Conservation (phyloP, 139 green algal genomes). For the Zygnema cylindricum region DNA sequence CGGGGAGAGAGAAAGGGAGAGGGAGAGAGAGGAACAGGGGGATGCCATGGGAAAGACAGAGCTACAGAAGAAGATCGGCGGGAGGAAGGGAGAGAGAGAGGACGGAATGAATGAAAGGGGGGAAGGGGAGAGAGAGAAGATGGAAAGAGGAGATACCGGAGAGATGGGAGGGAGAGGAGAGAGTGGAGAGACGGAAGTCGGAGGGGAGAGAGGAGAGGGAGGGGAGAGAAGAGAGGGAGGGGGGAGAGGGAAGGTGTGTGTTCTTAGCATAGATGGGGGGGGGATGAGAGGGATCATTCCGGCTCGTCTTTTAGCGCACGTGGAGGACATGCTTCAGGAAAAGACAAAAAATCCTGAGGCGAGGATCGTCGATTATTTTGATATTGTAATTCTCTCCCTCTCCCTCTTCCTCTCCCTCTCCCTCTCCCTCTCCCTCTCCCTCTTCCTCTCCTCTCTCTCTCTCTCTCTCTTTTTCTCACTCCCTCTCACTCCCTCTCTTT, state of each 20-base stretch:
- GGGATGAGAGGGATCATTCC: conserved; percentile 26
- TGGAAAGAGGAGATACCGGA: neutral
- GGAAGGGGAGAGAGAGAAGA: neutral
- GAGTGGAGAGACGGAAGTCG: neutral
- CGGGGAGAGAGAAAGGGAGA: neutral
- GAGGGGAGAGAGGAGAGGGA: neutral
- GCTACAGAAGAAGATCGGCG: neutral
- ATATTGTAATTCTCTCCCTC: neutral
- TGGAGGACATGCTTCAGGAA: conserved; percentile 24
- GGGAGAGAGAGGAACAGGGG: neutral
- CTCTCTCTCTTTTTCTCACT: neutral
- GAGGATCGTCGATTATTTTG: neutral
- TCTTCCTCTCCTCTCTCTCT: neutral
- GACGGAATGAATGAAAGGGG: neutral
- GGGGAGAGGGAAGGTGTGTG: conserved; percentile 11
- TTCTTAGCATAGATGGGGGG: conserved; percentile 27
- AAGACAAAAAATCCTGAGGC: conserved; percentile 2
- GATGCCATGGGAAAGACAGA: neutral
- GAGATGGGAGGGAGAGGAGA: neutral
- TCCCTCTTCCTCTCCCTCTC: neutral
- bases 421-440: neutral
- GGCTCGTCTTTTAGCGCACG: conserved; percentile 1
- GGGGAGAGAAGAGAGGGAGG: conserved; percentile 11
- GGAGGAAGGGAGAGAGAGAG: neutral
- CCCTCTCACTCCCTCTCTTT: neutral